phyloP scores from a whole-genome alignment of 441 rosid species.

The Cnidoscolus chayamansa region DNA sequence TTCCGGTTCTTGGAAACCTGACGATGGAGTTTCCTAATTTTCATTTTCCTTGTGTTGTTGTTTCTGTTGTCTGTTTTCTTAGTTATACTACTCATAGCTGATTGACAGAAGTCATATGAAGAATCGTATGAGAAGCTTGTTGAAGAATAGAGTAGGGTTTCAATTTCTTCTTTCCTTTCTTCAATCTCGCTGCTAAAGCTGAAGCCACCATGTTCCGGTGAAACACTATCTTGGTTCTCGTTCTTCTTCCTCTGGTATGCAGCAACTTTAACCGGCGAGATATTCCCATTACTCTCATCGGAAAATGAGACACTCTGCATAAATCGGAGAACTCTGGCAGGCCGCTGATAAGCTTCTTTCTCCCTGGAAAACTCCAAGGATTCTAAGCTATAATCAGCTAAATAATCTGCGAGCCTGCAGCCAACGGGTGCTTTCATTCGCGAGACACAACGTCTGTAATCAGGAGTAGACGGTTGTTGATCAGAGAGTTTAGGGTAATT shows the following conservation, averaged over 20 bases:
- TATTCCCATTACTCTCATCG: conserved; percentile 9
- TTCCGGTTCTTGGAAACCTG: conserved; percentile 8
- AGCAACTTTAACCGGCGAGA: conserved; percentile 3
- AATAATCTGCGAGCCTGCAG: conserved; percentile 6
- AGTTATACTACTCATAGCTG: not conserved
- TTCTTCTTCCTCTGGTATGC: not conserved
- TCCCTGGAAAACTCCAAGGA: conserved; percentile 12
- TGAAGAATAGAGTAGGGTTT: conserved; percentile 18
- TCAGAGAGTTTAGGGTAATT: conserved; percentile 28
- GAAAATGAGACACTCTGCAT: conserved; percentile 15
- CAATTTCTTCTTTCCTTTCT: conserved; percentile 8
- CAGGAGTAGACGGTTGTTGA: conserved; percentile 44
- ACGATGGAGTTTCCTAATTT: not conserved
- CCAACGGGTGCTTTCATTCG: conserved; percentile 13
- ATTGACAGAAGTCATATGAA: conserved; percentile 23
- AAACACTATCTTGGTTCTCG: not conserved
- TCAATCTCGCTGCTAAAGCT: conserved; percentile 25
- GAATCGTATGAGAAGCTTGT: conserved; percentile 20
- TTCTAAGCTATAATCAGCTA: conserved; percentile 11
- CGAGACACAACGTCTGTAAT: conserved; percentile 15
- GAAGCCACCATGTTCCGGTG: conserved; percentile 19
- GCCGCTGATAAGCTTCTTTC: conserved; percentile 9
- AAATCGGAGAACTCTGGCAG: conserved; percentile 9
- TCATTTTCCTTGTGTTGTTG: not conserved
- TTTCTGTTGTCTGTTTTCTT: not conserved